Evolutionary conservation across 352 stramenopile genomes (phyloP), one percentile per base, ranked within the genome.

Genomic region (Albugo candida): DNA sequence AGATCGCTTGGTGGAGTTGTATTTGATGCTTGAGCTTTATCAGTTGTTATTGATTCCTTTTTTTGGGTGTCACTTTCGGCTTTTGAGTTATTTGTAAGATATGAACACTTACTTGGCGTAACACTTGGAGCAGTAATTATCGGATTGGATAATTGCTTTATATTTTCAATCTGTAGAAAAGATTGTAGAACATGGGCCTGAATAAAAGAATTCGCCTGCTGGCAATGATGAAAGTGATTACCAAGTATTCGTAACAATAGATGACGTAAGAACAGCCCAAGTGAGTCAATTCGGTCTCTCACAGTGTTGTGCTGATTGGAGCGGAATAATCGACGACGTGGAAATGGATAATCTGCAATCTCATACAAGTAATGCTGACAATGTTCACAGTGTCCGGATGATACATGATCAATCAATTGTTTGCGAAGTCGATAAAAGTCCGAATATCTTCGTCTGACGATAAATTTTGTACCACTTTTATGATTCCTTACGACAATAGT

Each of bases 361-460:
- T 83, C 55, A 45, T 74, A 58, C 54, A 67, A 47, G 49, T 78
- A 84, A 36, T 67, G 52, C 37, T 74, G 61, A 52, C 77, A 89
- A 46, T 59, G 67, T 35, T 56, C 37, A 59, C 77, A 89, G 59
- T 89, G 77, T 36, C 64, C 66, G 67, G 70, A 84, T 11, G 67
- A 82, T 31, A 89, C 67, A 51, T 84, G 56, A 52, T 82, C 74
- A 46, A 87, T 72, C 45, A 89, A 69, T 58, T 89, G 64, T 52
- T 85, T 83, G 38, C 77, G 70, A 16, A 89, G 62, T 55, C 83
- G 70, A 59, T 71, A 89, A 48, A 89, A 89, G 57, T 89, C 73
- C 46, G 73, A 87, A 55, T 89, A 89, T n/a, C 77, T 65, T 13
- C 77, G 75, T 31, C 70, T 55, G 37, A 80, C 77, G 34, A 85